These are phyloP conservation scores for Plasmodium knowlesi DNA, from an alignment of 169 alveolate species.

Conservation along the genomic window DNA sequence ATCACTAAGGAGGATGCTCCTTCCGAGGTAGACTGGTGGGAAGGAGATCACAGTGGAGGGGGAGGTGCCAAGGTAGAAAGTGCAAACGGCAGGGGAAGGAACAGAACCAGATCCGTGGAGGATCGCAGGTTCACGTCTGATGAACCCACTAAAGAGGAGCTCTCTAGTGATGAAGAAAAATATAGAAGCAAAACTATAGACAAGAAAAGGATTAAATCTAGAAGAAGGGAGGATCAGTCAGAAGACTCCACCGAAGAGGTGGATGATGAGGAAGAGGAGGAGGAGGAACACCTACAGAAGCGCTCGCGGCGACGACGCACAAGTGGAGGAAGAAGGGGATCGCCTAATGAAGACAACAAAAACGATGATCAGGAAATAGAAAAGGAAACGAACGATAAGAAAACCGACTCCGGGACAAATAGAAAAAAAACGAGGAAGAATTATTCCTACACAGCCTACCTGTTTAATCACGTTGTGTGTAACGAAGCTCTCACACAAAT, in stretches of 20 bases:
- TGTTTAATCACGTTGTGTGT: conserved; percentile 28
- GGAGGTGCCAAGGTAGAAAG: not conserved
- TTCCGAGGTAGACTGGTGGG: not conserved
- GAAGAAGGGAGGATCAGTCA: not conserved
- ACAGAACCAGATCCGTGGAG: not conserved
- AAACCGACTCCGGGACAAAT: not conserved
- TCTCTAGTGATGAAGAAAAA: not conserved
- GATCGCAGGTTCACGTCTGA: not conserved
- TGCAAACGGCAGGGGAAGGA: not conserved
- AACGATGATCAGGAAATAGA: not conserved
- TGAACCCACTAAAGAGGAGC: not conserved
- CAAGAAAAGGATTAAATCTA: not conserved
- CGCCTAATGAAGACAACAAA: not conserved
- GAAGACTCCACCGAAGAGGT: not conserved
- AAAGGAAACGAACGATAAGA: not conserved
- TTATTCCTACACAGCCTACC: conserved; percentile 24
- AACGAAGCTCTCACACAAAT: not conserved
- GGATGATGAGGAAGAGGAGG: not conserved
- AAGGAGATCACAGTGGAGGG: not conserved
- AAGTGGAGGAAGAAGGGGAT: not conserved
- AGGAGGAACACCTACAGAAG: not conserved
- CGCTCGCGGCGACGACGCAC: not conserved
- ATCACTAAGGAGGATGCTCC: not conserved
- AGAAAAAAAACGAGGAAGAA: conserved; percentile 37
- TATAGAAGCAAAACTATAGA: not conserved